Evolutionary conservation across 2,329 filamentous ascomycete genomes (phyloP).

Genomic region (Talaromyces verruculosus): DNA sequence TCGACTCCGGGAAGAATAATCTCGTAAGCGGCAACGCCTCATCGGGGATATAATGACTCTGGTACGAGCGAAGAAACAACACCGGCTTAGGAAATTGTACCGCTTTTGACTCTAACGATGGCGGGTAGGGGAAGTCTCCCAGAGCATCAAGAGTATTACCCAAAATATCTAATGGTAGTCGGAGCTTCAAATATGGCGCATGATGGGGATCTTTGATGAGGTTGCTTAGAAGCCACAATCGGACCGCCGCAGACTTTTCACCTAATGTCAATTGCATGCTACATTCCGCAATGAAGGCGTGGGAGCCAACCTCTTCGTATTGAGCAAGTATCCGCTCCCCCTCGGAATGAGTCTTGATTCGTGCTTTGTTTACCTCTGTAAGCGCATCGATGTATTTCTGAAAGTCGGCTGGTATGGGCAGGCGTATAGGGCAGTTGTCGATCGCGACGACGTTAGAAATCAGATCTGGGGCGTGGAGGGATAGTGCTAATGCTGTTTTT

Average conservation of each 20-base stretch:
- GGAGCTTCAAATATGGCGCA: neutral
- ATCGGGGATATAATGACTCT: neutral
- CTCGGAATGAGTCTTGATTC: neutral
- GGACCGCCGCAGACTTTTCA: neutral
- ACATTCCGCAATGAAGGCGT: neutral
- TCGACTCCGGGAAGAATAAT: neutral
- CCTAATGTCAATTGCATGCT: neutral
- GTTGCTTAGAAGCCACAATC: conserved; percentile 9
- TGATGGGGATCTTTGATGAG: neutral
- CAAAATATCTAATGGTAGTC: neutral
- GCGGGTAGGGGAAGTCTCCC: neutral
- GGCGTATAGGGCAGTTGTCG: neutral
- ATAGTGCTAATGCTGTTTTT: neutral
- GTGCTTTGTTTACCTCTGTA: neutral
- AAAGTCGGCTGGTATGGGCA: conserved; percentile 3
- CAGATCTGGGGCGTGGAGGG: neutral
- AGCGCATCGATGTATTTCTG: neutral
- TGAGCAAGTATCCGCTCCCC: neutral
- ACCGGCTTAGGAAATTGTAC: neutral
- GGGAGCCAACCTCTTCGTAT: neutral
- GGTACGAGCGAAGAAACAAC: neutral
- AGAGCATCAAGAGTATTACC: neutral
- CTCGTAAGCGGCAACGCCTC: neutral
- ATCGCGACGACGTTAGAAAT: neutral
- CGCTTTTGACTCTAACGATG: neutral